Evolutionary conservation across 208 protist genomes (phyloP).

Genomic region (Leishmania lainsoni): DNA sequence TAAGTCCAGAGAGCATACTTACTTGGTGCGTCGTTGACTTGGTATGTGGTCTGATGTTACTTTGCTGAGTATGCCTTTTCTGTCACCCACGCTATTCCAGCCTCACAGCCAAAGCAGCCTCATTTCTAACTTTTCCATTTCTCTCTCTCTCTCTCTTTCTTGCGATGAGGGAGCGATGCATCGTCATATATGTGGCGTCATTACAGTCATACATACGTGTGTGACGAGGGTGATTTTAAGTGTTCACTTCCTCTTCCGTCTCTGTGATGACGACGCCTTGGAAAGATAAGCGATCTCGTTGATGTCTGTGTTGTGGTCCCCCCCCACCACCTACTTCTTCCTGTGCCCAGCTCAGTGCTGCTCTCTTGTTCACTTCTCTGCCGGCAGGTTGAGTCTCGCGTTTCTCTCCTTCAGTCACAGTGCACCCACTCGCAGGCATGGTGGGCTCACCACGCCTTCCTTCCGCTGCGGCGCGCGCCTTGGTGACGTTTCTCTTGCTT

Average conservation of each 20-base stretch:
- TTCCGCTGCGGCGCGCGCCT: background rate
- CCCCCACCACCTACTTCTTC: background rate
- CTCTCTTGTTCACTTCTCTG: background rate
- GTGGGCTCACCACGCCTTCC: background rate
- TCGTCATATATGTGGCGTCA: too few species aligned
- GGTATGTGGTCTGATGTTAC: background rate
- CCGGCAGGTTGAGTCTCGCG: background rate
- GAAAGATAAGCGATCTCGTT: background rate
- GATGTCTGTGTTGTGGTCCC: background rate
- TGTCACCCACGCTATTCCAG: background rate
- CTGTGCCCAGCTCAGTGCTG: background rate
- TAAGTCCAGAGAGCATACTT: background rate
- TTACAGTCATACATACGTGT: background rate
- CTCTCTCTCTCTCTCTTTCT: too few species aligned
- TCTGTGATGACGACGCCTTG: background rate
- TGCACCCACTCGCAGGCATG: background rate
- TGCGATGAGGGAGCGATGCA: background rate
- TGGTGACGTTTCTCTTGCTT: background rate
- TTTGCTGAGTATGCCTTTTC: background rate
- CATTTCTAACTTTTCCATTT: background rate
- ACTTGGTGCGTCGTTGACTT: background rate
- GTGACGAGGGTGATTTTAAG: background rate
- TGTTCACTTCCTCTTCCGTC: slow-evolving; percentile 1
- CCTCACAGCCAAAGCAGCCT: background rate
- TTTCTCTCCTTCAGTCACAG: background rate